Evolutionary conservation across 352 stramenopile species (phyloP).

Genomic region (Pythium volutum): DNA sequence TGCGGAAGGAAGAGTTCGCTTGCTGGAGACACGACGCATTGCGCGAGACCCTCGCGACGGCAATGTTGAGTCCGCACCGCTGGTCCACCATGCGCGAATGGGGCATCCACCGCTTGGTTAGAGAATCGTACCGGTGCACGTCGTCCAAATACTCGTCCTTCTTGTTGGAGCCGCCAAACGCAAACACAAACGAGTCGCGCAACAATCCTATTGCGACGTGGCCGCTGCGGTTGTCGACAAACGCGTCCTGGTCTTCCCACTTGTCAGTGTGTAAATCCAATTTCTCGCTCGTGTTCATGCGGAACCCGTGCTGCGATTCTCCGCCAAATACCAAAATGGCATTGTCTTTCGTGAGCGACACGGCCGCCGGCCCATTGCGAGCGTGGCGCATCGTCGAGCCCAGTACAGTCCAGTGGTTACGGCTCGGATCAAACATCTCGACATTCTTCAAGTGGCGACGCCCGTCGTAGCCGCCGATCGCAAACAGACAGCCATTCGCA

Average conservation of each 20-base stretch:
- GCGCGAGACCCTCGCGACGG: slow-evolving; percentile 36
- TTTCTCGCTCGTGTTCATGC: slow-evolving; percentile 61
- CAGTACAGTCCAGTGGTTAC: slow-evolving; percentile 43
- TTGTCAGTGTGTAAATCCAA: slow-evolving; percentile 36
- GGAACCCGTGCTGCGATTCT: slow-evolving; percentile 57
- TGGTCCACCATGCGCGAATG: slow-evolving; percentile 61
- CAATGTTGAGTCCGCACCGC: slow-evolving; percentile 63
- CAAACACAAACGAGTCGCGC: slow-evolving; percentile 67
- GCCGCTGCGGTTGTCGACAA: slow-evolving; percentile 62
- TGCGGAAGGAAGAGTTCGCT: neutral
- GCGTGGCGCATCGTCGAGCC: slow-evolving; percentile 47
- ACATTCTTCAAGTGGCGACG: slow-evolving; percentile 62
- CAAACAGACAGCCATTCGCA: slow-evolving; percentile 46
- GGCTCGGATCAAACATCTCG: slow-evolving; percentile 51
- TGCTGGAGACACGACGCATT: slow-evolving; percentile 45
- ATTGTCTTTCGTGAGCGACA: slow-evolving; percentile 44
- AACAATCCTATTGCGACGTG: slow-evolving; percentile 61
- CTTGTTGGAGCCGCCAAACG: slow-evolving; percentile 69
- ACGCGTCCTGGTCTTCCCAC: slow-evolving; percentile 54
- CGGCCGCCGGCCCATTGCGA: slow-evolving; percentile 57
- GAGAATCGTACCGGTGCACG: slow-evolving; percentile 61
- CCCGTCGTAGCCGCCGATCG: slow-evolving; percentile 71
- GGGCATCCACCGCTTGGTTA: slow-evolving; percentile 58
- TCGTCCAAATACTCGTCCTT: slow-evolving; percentile 72
- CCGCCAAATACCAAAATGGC: slow-evolving; percentile 64